Conservation (phyloP, 176 grass and related monocot species). For the Hsuehochloa calcarea region DNA sequence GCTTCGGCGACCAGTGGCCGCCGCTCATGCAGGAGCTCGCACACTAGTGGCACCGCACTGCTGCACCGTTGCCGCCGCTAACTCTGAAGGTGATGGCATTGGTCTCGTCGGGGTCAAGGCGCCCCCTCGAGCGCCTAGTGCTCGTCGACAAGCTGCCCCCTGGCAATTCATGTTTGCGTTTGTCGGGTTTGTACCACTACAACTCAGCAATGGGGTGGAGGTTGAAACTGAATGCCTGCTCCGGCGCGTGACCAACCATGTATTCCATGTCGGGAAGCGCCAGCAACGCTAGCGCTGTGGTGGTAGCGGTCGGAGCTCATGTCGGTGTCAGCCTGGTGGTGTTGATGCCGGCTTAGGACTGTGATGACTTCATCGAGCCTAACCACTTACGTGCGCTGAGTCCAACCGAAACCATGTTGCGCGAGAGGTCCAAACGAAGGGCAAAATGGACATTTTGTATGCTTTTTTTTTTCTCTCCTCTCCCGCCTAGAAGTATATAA, state of each 20-base stretch:
- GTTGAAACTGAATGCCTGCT: conserved; percentile 66
- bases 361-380: no score
- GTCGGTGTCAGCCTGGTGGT: conserved; percentile 56
- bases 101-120: conserved; percentile 26
- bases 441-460: no score
- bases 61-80: background rate
- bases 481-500: no score
- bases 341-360: background rate
- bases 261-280: conserved; percentile 50
- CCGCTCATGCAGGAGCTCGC: conserved; percentile 70
- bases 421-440: no score
- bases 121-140: conserved; percentile 43
- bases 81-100: conserved; percentile 48
- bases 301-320: conserved; percentile 57
- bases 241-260: conserved; percentile 31
- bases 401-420: no score
- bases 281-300: conserved; percentile 36
- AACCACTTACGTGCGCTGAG: no score
- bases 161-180: conserved; percentile 39
- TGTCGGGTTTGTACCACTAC: conserved; percentile 40
- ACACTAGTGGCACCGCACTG: conserved; percentile 29
- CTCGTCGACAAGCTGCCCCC: conserved; percentile 34
- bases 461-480: no score
- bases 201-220: conserved; percentile 48
- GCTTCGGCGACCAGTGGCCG: conserved; percentile 50